Percentiles rank a stretch among this genome's conserved stretches.
Conservation (phyloP, 129 eudicot genomes). For the Kitagawia praeruptora region DNA sequence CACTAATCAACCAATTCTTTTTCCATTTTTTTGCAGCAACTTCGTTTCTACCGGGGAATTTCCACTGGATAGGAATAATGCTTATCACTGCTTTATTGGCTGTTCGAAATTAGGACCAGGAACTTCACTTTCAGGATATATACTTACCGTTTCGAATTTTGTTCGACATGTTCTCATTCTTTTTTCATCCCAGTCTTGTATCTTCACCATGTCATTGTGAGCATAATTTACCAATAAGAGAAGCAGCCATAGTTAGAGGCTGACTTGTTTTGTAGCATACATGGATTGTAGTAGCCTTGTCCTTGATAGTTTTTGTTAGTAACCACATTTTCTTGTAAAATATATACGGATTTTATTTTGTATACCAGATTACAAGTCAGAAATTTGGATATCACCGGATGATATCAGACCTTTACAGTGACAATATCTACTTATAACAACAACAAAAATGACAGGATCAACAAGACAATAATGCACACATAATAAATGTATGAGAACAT, state of each 20-base stretch:
- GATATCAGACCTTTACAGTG: background rate
- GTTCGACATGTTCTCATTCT: background rate
- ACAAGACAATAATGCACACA: background rate
- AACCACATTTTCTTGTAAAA: background rate
- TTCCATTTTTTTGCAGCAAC: constrained; percentile 24
- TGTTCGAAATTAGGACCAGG: constrained; percentile 22
- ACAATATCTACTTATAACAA: too few relatives aligned
- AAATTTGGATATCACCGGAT: background rate
- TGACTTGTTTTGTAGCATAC: background rate
- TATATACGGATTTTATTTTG: background rate
- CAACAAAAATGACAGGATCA: background rate
- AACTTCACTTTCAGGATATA: background rate
- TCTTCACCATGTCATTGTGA: background rate
- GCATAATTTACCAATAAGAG: background rate
- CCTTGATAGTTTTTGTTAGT: background rate
- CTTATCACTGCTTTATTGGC: constrained; percentile 29
- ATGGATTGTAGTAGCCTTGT: background rate
- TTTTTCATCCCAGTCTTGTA: background rate
- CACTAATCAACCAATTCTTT: background rate
- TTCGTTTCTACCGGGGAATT: constrained; percentile 34
- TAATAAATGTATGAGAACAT: background rate
- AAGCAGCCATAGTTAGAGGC: background rate
- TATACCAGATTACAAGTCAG: background rate
- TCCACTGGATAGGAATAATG: constrained; percentile 38
- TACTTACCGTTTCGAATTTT: background rate